Base-by-base conservation (phyloP, 192 early-diverging fungal genomes). In the Nowakowskiella sp. region DNA sequence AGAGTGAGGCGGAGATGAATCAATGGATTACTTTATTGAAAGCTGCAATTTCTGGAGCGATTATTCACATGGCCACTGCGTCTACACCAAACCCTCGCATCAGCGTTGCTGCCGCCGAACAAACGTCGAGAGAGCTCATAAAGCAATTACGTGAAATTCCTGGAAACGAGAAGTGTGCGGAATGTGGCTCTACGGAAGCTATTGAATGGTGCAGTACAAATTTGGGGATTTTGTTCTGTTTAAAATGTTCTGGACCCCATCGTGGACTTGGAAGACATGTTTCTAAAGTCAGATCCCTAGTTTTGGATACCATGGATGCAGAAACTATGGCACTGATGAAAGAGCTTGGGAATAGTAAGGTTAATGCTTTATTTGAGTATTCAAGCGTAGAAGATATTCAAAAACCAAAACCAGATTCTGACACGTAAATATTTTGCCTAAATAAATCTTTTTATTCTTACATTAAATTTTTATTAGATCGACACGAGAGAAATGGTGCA, bases 181-280 rank as follows among this genome's bases (percentile, higher is more conserved):
- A 83, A 62, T 83, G 81, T 57, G 72, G 67, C 6, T 49, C 47
- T 31, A 29, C 54, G 72, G 21, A 55, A 59, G 81, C 74, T 34
- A 87, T 88, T 8, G 83, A 89, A 65, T 94, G 91, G 91, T 86
- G 88, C 29, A 80, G 82, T 53, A 86, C 85, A 23, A 91, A 88
- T 46, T 71, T 88, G 34, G 89, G 91, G 27, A 74, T 76, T 1
- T 70, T 89, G 27, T 19, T 39, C 55, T 94, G 51, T 94, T 89
- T 55, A 94, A 91, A 83, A 33, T 94, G 91, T 58, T 92, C 89
- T 24, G 91, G 91, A 22, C 85, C 92, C 33, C 91, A 94, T 60
- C 85, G 91, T 53, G 89, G 90, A 34, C 58, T 94, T 4, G 91
- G 91, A 4, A 83, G 88, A 6, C 90, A 92, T 66, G 80, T 94